Percentiles rank a stretch among this genome's conserved stretches.
Evolutionary conservation across 1,284 basidiomycete genomes (phyloP).

Genomic region (Sanghuangporus sanghuang): DNA sequence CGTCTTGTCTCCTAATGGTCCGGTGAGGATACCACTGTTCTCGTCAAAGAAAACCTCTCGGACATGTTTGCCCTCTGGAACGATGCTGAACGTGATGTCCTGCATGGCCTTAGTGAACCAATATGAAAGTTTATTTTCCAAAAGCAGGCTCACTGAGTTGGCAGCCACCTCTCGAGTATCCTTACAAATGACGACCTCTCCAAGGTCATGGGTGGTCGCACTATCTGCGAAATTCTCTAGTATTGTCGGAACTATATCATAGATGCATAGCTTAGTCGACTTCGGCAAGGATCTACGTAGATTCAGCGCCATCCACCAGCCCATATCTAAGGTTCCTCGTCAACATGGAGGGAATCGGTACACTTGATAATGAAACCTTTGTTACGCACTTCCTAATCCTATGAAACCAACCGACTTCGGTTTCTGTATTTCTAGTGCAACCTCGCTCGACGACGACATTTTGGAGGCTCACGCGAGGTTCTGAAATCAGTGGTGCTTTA

Average conservation of each 20-base stretch:
- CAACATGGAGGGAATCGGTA: not conserved
- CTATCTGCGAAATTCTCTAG: constrained; percentile 15
- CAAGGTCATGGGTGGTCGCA: not conserved
- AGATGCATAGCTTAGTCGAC: constrained; percentile 13
- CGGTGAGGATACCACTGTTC: constrained; percentile 16
- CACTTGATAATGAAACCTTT: not conserved
- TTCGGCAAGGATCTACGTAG: constrained; percentile 16
- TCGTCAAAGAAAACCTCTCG: constrained; percentile 18
- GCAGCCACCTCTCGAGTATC: constrained; percentile 9
- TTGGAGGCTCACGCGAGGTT: not conserved
- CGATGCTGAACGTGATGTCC: constrained; percentile 19
- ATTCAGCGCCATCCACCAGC: constrained; percentile 20
- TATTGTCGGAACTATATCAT: constrained; percentile 10
- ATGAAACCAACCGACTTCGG: constrained; percentile 15
- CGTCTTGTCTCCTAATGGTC: constrained; percentile 14
- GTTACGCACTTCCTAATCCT: constrained; percentile 15
- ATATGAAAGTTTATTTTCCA: not conserved
- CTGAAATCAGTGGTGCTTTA: not conserved
- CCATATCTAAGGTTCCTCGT: constrained; percentile 16
- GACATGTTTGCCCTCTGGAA: constrained; percentile 19
- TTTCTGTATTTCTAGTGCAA: not conserved
- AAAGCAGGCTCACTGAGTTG: constrained; percentile 1
- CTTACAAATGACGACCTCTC: not conserved
- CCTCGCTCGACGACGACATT: not conserved
- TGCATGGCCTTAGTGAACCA: not conserved